Conservation (phyloP, 2,329 filamentous ascomycete genomes). For the Clathrospora elynae region DNA sequence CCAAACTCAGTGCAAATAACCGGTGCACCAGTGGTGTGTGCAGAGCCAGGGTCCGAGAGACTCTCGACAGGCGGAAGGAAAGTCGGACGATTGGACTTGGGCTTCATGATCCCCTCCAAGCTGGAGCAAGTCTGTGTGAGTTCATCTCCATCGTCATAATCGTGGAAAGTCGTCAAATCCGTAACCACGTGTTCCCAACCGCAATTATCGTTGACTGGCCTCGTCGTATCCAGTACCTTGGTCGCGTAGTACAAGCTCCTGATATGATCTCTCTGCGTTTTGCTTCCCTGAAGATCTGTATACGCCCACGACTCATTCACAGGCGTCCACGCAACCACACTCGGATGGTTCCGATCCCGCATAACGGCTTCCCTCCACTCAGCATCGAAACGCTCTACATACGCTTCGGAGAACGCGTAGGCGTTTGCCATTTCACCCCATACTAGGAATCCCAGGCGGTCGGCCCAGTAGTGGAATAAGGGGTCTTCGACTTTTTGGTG, state of each 20-base stretch:
- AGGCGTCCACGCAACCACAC: conserved; percentile 69
- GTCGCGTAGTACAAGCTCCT: conserved; percentile 67
- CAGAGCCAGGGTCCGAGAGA: conserved; percentile 48
- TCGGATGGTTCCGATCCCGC: conserved; percentile 69
- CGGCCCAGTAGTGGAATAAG: conserved; percentile 65
- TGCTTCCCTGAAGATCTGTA: conserved; percentile 60
- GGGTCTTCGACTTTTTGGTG: conserved; percentile 69
- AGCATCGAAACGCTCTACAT: conserved; percentile 64
- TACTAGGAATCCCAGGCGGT: conserved; percentile 64
- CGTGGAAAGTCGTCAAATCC: conserved; percentile 70
- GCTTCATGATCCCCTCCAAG: conserved; percentile 60
- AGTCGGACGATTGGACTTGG: conserved; percentile 59
- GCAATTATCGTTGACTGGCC: conserved; percentile 73
- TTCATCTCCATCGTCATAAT: conserved; percentile 65
- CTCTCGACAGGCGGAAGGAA: conserved; percentile 57
- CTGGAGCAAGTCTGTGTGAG: conserved; percentile 61
- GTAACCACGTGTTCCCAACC: conserved; percentile 72
- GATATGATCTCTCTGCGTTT: conserved; percentile 67
- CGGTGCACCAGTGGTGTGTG: conserved; percentile 61
- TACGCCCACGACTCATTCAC: conserved; percentile 71
- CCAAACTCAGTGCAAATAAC: conserved; percentile 72
- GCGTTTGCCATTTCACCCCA: conserved; percentile 70
- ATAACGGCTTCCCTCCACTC: conserved; percentile 69
- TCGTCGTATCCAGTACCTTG: conserved; percentile 66
- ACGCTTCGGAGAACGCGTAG: conserved; percentile 65